These are phyloP conservation scores for Solanum chiquidenum DNA, from an alignment of 257 asterid genomes.

Conservation along the genomic window DNA sequence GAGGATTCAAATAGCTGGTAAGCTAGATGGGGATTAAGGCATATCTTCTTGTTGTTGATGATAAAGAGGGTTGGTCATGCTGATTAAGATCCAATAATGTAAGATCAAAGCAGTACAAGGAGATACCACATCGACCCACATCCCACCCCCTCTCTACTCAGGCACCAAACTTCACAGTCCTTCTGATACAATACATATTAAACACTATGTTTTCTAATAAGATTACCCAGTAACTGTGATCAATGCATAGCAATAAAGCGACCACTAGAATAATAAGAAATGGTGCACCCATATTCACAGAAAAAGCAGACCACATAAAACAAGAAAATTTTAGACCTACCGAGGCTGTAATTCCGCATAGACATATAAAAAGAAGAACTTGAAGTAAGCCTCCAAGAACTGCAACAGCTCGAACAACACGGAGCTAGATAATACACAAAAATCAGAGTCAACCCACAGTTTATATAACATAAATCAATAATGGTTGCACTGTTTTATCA, in stretches of 20 bases:
- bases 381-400: slow-evolving; percentile 94
- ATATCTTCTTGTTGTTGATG: background rate
- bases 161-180: background rate
- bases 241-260: background rate
- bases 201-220: background rate
- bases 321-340: slow-evolving; percentile 29
- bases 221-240: background rate
- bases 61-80: background rate
- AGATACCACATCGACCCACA: background rate
- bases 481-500: background rate
- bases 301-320: background rate
- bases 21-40: background rate
- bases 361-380: slow-evolving; percentile 86
- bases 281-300: background rate
- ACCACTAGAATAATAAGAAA: background rate
- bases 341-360: slow-evolving; percentile 84
- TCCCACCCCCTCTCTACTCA: background rate
- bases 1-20: background rate
- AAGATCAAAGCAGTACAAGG: background rate
- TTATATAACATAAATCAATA: background rate
- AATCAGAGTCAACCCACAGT: background rate
- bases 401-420: slow-evolving; percentile 98
- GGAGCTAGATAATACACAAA: slow-evolving; percentile 42
- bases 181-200: background rate
- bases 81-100: background rate